phyloP scores from a whole-genome alignment of 1,284 basidiomycete species.

The Trichosporon faecale region DNA sequence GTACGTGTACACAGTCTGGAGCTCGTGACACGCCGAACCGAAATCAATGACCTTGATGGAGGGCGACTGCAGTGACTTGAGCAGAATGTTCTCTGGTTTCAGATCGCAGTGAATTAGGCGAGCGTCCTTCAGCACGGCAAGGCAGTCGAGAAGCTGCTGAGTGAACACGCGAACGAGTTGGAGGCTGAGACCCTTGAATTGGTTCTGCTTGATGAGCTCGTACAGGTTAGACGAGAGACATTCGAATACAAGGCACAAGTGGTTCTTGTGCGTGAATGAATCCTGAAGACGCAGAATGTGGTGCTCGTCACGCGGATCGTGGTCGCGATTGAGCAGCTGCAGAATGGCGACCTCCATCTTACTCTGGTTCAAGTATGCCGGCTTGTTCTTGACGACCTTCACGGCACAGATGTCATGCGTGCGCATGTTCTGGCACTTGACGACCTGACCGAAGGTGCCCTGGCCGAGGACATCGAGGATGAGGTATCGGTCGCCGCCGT shows the following conservation, averaged over 20 bases:
- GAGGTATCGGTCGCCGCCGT: constrained; percentile 85
- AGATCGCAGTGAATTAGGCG: constrained; percentile 96
- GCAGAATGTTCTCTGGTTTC: constrained; percentile 92
- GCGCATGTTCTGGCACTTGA: constrained; percentile 99
- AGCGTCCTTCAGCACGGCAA: constrained; percentile 90
- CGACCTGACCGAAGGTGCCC: constrained; percentile 98
- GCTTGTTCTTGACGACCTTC: constrained; percentile 99
- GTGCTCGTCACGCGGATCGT: constrained; percentile 90
- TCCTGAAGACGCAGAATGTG: constrained; percentile 94
- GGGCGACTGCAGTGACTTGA: constrained; percentile 95
- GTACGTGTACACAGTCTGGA: constrained; percentile 98
- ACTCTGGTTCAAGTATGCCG: constrained; percentile 97
- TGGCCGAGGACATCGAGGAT: constrained; percentile 98
- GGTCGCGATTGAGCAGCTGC: constrained; percentile 88
- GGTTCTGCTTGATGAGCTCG: constrained; percentile 99
- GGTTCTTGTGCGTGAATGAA: constrained; percentile 94
- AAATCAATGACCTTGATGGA: constrained; percentile 99
- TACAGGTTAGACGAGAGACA: constrained; percentile 95
- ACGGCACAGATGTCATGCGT: constrained; percentile 98
- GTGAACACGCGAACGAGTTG: constrained; percentile 98
- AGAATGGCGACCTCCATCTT: constrained; percentile 99
- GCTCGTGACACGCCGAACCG: constrained; percentile 96
- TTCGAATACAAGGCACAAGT: constrained; percentile 97
- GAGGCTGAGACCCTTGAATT: constrained; percentile 94
- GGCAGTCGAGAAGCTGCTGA: constrained; percentile 85